Percentiles rank a stretch among this genome's conserved stretches.
These are phyloP conservation scores for Biscutella auriculata DNA, from an alignment of 441 rosid species.

Conservation along the genomic window DNA sequence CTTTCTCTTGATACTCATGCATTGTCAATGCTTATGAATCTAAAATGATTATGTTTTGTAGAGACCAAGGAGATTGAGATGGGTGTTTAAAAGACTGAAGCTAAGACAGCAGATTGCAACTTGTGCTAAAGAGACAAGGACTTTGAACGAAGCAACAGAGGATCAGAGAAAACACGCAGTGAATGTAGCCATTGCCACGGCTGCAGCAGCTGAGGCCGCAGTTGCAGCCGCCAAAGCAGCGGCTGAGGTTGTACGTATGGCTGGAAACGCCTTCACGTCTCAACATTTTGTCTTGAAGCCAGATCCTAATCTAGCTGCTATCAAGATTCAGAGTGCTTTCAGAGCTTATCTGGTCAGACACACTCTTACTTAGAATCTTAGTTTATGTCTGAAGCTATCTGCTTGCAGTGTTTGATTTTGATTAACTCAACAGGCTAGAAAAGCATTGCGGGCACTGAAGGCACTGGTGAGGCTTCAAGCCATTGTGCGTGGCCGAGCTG, in stretches of 20 bases:
- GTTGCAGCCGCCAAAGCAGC: conserved; percentile 82
- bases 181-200: conserved; percentile 75
- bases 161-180: conserved; percentile 71
- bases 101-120: conserved; percentile 38
- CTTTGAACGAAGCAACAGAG: conserved; percentile 45
- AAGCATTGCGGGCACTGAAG: conserved; percentile 73
- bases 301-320: conserved; percentile 45
- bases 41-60: conserved; percentile 4
- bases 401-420: conserved; percentile 8
- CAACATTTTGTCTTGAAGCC: conserved; percentile 14
- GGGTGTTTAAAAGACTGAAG: conserved; percentile 40
- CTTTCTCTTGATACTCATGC: neutral
- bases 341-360: conserved; percentile 66
- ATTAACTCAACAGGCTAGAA: conserved; percentile 52
- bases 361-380: neutral
- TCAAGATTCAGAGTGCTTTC: conserved; percentile 61
- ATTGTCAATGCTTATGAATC: neutral
- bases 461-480: conserved; percentile 89
- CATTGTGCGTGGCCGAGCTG: conserved; percentile 65
- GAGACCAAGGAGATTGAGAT: conserved; percentile 48
- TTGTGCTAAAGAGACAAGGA: conserved; percentile 17
- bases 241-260: conserved; percentile 71
- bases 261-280: conserved; percentile 28
- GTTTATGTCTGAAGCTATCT: neutral
- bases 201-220: conserved; percentile 84